These are phyloP conservation scores for Phaeolepiota aurea DNA, from an alignment of 768 basidiomycete genomes.

Conservation along the genomic window DNA sequence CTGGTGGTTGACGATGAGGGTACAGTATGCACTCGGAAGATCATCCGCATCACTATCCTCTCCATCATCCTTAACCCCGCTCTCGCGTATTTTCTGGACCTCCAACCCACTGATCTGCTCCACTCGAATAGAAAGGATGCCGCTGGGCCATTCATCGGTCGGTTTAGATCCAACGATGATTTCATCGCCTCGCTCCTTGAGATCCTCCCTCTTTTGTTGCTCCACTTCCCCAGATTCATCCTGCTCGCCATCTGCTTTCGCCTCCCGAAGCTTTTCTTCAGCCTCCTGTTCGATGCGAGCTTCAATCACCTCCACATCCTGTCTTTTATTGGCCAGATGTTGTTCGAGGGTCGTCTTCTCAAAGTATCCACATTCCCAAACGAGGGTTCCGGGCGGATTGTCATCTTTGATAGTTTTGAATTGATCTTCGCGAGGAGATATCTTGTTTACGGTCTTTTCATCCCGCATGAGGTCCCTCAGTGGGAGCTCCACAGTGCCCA, in stretches of 20 bases:
- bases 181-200: slow-evolving; percentile 27
- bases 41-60: slow-evolving; percentile 48
- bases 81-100: slow-evolving; percentile 42
- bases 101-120: slow-evolving; percentile 62
- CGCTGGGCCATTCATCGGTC: slow-evolving; percentile 53
- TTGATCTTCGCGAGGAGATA: slow-evolving; percentile 39
- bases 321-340: slow-evolving; percentile 19
- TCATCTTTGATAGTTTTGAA: slow-evolving; percentile 25
- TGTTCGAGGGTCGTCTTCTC: slow-evolving; percentile 35
- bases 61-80: slow-evolving; percentile 50
- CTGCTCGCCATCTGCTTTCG: slow-evolving; percentile 12
- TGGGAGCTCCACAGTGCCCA: slow-evolving; percentile 38
- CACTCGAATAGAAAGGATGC: slow-evolving; percentile 56
- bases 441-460: slow-evolving; percentile 33
- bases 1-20: slow-evolving; percentile 32
- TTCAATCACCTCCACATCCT: slow-evolving; percentile 28
- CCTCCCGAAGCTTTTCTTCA: slow-evolving; percentile 43
- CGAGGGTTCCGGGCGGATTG: slow-evolving; percentile 26
- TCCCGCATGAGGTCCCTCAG: slow-evolving; percentile 24
- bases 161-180: slow-evolving; percentile 41
- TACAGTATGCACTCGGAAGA: slow-evolving; percentile 60
- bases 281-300: slow-evolving; percentile 26
- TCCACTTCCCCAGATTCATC: slow-evolving; percentile 19
- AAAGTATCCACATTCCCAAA: slow-evolving; percentile 47
- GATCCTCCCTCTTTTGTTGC: slow-evolving; percentile 27